These are phyloP conservation scores for Chalciporus chontae DNA, from an alignment of 768 basidiomycete genomes.

Conservation along the genomic window DNA sequence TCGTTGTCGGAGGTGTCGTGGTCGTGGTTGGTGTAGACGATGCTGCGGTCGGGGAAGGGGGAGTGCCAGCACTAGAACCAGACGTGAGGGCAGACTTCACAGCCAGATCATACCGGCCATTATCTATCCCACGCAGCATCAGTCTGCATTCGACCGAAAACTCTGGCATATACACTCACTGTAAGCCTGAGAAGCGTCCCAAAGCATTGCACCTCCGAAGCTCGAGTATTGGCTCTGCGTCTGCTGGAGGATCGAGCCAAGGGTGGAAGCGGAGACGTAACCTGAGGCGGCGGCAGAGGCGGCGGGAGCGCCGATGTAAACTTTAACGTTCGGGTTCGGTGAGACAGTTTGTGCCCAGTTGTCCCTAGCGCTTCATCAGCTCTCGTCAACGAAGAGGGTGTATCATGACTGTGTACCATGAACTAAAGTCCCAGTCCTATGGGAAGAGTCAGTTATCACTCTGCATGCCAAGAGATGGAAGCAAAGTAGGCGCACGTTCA, in stretches of 20 bases:
- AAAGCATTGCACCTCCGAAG: constrained; percentile 43
- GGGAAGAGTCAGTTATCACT: neutral
- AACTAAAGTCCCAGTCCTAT: constrained; percentile 45
- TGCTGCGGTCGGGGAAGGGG: neutral
- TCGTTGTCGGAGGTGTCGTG: constrained; percentile 11
- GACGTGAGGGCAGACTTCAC: constrained; percentile 38
- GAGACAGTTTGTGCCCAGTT: constrained; percentile 43
- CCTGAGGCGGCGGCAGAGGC: constrained; percentile 40
- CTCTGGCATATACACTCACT: constrained; percentile 22
- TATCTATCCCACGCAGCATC: constrained; percentile 27
- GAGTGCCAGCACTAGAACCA: neutral
- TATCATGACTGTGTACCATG: constrained; percentile 28
- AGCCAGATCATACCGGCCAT: constrained; percentile 39
- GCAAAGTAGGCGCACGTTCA: constrained; percentile 26
- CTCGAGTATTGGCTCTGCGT: constrained; percentile 37
- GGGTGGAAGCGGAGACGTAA: constrained; percentile 34
- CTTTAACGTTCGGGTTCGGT: constrained; percentile 43
- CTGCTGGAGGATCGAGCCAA: constrained; percentile 32
- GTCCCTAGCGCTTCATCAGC: constrained; percentile 32
- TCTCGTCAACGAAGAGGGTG: neutral
- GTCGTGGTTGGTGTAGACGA: constrained; percentile 14
- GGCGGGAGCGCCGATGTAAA: constrained; percentile 47
- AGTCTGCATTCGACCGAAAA: neutral
- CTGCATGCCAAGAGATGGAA: neutral
- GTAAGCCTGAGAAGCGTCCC: constrained; percentile 46